Conservation (phyloP, 371 early-diverging fungal species). For the Coemansia sp. region DNA sequence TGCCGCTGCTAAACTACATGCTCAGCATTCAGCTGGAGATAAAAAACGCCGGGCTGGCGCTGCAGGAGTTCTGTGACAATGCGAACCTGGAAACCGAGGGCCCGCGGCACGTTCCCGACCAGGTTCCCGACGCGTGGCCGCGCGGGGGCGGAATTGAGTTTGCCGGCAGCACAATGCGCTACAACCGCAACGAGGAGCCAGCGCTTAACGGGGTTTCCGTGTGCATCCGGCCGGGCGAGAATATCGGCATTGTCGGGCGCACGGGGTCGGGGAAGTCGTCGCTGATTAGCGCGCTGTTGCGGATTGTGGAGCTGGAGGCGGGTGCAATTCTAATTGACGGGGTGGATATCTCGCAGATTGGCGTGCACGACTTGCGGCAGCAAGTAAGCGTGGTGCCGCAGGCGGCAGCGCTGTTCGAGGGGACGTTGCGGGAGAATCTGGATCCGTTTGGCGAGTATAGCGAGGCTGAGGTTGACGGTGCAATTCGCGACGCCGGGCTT, state of each 20-base stretch:
- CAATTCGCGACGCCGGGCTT: conserved; percentile 53
- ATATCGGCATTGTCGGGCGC: conserved; percentile 56
- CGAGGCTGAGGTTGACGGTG: conserved; percentile 57
- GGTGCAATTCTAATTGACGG: conserved; percentile 61
- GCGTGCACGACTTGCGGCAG: conserved; percentile 59
- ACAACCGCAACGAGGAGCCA: conserved; percentile 15
- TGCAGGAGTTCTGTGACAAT: conserved; percentile 51
- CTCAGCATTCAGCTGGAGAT: conserved; percentile 54
- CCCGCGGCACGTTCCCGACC: conserved; percentile 7
- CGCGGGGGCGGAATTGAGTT: conserved; percentile 43
- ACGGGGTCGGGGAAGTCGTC: conserved; percentile 68
- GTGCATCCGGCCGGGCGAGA: conserved; percentile 48
- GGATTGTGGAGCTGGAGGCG: conserved; percentile 58
- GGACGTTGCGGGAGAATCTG: conserved; percentile 59
- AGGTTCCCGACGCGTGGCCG: conserved; percentile 25
- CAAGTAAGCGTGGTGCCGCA: conserved; percentile 68
- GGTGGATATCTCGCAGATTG: conserved; percentile 55
- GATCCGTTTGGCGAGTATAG: conserved; percentile 56
- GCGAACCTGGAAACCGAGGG: conserved; percentile 17
- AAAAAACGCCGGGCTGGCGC: conserved; percentile 58
- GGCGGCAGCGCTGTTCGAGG: conserved; percentile 58
- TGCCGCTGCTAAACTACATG: conserved; percentile 52
- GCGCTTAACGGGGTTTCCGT: conserved; percentile 53
- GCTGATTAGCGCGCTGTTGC: conserved; percentile 57
- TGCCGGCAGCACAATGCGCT: conserved; percentile 27